Evolutionary conservation across 768 basidiomycete species (phyloP), one percentile per base, ranked within the genome.

Genomic region (Pleurotus cornucopiae): DNA sequence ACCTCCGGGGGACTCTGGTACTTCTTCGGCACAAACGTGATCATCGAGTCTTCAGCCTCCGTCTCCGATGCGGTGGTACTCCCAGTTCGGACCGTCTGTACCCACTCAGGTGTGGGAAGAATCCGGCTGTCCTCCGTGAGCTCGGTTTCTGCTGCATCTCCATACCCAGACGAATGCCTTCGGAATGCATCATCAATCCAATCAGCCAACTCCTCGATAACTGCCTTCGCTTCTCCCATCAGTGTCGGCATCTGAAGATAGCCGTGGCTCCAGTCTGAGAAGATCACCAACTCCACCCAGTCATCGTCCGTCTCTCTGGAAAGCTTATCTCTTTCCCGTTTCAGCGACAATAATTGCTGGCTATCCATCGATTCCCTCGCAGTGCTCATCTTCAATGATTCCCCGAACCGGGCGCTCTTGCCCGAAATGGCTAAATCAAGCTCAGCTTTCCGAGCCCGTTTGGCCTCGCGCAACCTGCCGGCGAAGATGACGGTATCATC

Each of bases 401-500:
- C 84, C 7, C 85, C 84, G 61, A 84, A 81, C 56, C 77, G 75
- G 4, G 81, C 81, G 62, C 85, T 83, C 71, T 81, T 81, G n/a
- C 82, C 81, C 1, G 77, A 76, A 30, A 85, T 70, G 46, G 73
- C 71, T 44, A 85, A 66, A 61, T 88, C 85, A 5, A 95, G 78
- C 63, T 94, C 88, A 13, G 76, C 72, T 69, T 86, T 89, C 34
- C 91, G 83, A 7, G 84, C 83, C 20, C 91, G 83, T 72, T 98
- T 99, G 13, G 97, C 96, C 67, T 98, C 92, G 23, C 96, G 79
- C n/a, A 99, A 78, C 26, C 91, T 86, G 12, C 95, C 96, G 2
- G 94, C 91, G 64, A 98, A 96, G 63, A 98, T 93, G 60, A 99
- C 88, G 0, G 94, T 98, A 68, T 98, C 97, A 69, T 99, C 97